Percentiles rank a stretch among this genome's conserved stretches.
These are phyloP conservation scores for Atkinsonella hypoxylon DNA, from an alignment of 2,329 filamentous ascomycete species.

Conservation along the genomic window DNA sequence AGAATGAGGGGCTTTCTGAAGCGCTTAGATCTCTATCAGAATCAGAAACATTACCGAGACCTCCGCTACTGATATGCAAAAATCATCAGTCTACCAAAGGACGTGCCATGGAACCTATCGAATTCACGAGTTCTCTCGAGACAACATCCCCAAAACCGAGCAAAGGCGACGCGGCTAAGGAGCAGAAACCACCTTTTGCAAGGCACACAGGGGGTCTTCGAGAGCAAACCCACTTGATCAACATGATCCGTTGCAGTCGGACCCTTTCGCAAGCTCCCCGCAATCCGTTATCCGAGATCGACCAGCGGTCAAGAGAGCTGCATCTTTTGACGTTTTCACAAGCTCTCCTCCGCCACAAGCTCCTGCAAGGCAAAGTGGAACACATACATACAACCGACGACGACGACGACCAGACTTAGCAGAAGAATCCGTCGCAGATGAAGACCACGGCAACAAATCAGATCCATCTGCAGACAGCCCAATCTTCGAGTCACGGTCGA, in stretches of 20 bases:
- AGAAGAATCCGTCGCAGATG: not conserved
- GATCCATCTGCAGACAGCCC: not conserved
- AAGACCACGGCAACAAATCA: not conserved
- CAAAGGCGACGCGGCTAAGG: not conserved
- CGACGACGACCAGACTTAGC: not conserved
- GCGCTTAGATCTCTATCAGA: too few relatives aligned
- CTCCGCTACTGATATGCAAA: not conserved
- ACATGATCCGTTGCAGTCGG: slow-evolving; percentile 11
- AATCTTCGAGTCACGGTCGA: not conserved
- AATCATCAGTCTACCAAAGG: not conserved
- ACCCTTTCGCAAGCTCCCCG: slow-evolving; percentile 26
- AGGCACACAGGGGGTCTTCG: not conserved
- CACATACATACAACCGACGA: not conserved
- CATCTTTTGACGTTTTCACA: slow-evolving; percentile 9
- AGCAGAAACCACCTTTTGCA: not conserved
- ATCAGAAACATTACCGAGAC: not conserved
- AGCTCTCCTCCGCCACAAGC: slow-evolving; percentile 6
- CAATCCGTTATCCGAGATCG: not conserved
- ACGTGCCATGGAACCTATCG: slow-evolving; percentile 18
- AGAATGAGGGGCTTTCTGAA: not conserved
- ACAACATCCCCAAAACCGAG: not conserved
- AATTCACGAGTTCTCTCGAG: slow-evolving; percentile 25
- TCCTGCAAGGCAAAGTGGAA: not conserved
- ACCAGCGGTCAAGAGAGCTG: slow-evolving; percentile 1
- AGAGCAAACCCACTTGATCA: not conserved